A percentile compares a stretch with the other conserved stretches of the same genome.
Conservation (phyloP, 2,329 filamentous ascomycete genomes). For the Trichoderma koningiopsis region DNA sequence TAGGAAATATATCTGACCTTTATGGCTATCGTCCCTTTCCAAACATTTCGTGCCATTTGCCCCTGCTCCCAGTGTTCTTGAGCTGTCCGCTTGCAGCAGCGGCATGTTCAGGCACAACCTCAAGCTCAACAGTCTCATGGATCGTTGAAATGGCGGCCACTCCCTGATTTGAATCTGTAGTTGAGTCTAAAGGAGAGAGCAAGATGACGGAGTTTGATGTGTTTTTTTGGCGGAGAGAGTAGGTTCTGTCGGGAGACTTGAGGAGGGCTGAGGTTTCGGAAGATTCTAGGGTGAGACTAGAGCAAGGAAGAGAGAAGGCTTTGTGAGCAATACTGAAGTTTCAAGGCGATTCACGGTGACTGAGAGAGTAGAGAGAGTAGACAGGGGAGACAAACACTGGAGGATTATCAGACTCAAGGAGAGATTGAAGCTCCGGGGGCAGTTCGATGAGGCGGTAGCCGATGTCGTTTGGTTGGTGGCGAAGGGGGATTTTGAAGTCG, state of each 20-base stretch:
- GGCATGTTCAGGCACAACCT: slow-evolving; percentile 45
- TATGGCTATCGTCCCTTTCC: slow-evolving; percentile 44
- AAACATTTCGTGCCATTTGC: slow-evolving; percentile 65
- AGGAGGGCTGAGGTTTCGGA: slow-evolving; percentile 55
- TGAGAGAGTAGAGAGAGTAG: not conserved
- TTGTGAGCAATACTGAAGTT: not conserved
- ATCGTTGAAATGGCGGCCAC: slow-evolving; percentile 57
- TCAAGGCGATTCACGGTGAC: not conserved
- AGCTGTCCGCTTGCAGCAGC: slow-evolving; percentile 35
- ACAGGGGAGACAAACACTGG: slow-evolving; percentile 49
- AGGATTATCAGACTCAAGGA: slow-evolving; percentile 56
- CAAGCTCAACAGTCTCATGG: slow-evolving; percentile 64
- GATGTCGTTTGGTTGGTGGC: slow-evolving; percentile 50
- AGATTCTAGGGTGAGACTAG: slow-evolving; percentile 52
- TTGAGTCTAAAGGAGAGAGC: slow-evolving; percentile 42
- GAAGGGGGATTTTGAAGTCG: slow-evolving; percentile 54
- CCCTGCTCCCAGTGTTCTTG: slow-evolving; percentile 41
- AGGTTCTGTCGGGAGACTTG: slow-evolving; percentile 54
- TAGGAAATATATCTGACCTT: not conserved
- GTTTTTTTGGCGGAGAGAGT: slow-evolving; percentile 65
- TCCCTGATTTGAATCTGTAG: slow-evolving; percentile 33
- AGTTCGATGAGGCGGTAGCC: slow-evolving; percentile 65
- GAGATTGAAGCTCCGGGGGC: slow-evolving; percentile 57
- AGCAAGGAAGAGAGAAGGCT: not conserved
- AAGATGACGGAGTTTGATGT: slow-evolving; percentile 68